Conservation (phyloP, 2,329 filamentous ascomycete species). For the Xylaria sp. region DNA sequence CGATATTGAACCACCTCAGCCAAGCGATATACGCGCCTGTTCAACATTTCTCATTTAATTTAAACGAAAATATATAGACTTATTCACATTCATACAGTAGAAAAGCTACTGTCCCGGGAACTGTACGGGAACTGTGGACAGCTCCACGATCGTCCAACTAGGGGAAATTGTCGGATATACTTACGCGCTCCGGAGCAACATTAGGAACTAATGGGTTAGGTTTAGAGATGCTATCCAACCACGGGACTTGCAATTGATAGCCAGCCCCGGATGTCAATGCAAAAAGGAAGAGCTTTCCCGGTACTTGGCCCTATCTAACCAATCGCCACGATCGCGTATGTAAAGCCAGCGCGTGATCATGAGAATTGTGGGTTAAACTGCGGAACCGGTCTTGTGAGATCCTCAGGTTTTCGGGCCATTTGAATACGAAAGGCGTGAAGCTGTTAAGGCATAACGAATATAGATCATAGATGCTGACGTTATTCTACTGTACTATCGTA, state of each 20-base stretch:
- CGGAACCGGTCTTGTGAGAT: conserved; percentile 16
- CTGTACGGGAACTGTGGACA: conserved; percentile 34
- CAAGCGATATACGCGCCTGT: background rate
- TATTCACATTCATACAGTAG: background rate
- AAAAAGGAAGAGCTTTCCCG: conserved; percentile 19
- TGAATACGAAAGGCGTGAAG: conserved; percentile 1
- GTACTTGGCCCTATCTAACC: conserved; percentile 15
- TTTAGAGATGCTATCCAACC: conserved; percentile 13
- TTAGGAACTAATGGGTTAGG: conserved; percentile 20
- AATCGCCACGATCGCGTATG: conserved; percentile 10
- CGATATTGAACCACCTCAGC: background rate
- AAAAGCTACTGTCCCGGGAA: conserved; percentile 8
- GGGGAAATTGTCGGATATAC: conserved; percentile 26
- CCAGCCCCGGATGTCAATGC: conserved; percentile 9
- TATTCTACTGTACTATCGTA: background rate
- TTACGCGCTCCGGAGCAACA: conserved; percentile 23
- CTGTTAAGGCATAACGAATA: background rate
- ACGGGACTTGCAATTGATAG: conserved; percentile 16
- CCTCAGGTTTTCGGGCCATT: conserved; percentile 20
- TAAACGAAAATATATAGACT: background rate
- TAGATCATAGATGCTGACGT: background rate
- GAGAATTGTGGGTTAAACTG: conserved; percentile 27
- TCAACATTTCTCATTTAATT: background rate
- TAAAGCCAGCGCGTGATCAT: conserved; percentile 11
- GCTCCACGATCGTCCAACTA: conserved; percentile 19